Percentiles rank a stretch among this genome's conserved stretches.
Conservation (phyloP, 2,329 filamentous ascomycete genomes). For the Leptographium lundbergii region DNA sequence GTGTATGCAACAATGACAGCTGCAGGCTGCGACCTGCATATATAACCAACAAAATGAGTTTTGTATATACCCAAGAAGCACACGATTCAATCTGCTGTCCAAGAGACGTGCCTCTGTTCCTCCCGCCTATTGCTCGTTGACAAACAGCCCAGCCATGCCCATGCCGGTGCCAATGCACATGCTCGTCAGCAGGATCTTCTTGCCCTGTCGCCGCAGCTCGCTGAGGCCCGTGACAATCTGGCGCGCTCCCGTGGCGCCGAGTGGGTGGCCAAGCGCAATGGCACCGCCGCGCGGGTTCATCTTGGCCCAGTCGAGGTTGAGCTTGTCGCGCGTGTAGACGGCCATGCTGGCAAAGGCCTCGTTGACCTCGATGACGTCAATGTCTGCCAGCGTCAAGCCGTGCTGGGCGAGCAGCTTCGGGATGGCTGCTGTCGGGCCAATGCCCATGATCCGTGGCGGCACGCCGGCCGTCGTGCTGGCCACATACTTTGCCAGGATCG, state of each 20-base stretch:
- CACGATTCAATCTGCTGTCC: too few species aligned
- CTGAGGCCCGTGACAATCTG: slow-evolving; percentile 85
- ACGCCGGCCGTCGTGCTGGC: slow-evolving; percentile 84
- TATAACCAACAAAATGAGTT: too few species aligned
- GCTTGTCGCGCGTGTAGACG: slow-evolving; percentile 72
- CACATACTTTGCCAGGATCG: slow-evolving; percentile 89
- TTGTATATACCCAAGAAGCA: too few species aligned
- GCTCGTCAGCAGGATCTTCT: slow-evolving; percentile 81
- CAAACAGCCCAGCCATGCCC: slow-evolving; percentile 53
- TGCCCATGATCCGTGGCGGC: slow-evolving; percentile 92
- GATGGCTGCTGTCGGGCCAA: slow-evolving; percentile 62
- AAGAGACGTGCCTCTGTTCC: too few species aligned
- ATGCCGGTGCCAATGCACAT: slow-evolving; percentile 71
- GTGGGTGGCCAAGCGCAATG: slow-evolving; percentile 65
- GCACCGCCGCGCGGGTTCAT: slow-evolving; percentile 73
- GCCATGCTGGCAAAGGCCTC: slow-evolving; percentile 98
- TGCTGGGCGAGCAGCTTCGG: slow-evolving; percentile 76
- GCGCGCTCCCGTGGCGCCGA: slow-evolving; percentile 58
- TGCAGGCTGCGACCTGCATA: too few species aligned
- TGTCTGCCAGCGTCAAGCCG: slow-evolving; percentile 65
- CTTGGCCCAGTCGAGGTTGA: slow-evolving; percentile 61
- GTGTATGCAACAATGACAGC: too few species aligned
- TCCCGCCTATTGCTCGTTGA: slow-evolving; percentile 11
- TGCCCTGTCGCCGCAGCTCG: slow-evolving; percentile 71
- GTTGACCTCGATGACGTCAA: slow-evolving; percentile 89